Conservation (phyloP, 169 alveolate species). For the Plasmodium adleri region DNA sequence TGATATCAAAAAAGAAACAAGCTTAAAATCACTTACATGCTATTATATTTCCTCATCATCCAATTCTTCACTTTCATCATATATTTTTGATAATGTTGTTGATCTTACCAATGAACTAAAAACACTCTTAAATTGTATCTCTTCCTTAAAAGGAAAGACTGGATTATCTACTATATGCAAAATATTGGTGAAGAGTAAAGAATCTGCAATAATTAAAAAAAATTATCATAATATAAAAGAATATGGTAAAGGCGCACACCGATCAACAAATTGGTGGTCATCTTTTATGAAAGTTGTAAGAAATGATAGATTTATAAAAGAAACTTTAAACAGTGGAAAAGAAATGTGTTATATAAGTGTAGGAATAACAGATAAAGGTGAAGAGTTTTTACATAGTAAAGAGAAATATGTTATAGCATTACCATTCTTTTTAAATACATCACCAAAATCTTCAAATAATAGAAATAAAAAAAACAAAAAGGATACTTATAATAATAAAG, state of each 20-base stretch:
- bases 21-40: background rate
- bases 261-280: constrained; percentile 64
- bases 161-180: constrained; percentile 58
- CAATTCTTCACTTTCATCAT: background rate
- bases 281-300: constrained; percentile 59
- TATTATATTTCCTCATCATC: too few species aligned
- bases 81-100: background rate
- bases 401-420: constrained; percentile 23
- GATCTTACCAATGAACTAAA: constrained; percentile 43
- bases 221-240: constrained; percentile 60
- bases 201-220: constrained; percentile 44
- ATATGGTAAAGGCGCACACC: constrained; percentile 60
- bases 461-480: constrained; percentile 21
- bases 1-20: background rate
- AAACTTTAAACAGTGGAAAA: constrained; percentile 22
- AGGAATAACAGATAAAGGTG: constrained; percentile 58
- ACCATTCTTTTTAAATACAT: constrained; percentile 24
- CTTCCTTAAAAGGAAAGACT: constrained; percentile 67
- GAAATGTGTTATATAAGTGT: constrained; percentile 64
- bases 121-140: constrained; percentile 30
- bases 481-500: background rate
- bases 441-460: background rate
- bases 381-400: constrained; percentile 9
- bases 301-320: constrained; percentile 57
- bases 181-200: constrained; percentile 63